Percentiles rank a stretch among this genome's conserved stretches.
phyloP scores from a whole-genome alignment of 306 rosid genomes.

The Ochetophila trinervis region DNA sequence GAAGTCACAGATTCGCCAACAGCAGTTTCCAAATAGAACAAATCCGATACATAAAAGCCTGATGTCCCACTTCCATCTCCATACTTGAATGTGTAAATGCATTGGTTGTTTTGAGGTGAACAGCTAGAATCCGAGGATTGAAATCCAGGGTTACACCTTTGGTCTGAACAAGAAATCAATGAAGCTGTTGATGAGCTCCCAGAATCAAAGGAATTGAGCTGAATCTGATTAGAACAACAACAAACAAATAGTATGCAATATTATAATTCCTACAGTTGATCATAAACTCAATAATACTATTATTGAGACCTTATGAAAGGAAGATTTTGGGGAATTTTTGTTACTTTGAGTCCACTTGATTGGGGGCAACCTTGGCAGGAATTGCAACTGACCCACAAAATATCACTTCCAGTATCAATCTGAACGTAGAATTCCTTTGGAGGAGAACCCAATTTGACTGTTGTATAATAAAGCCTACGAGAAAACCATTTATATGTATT shows the following conservation, averaged over 20 bases:
- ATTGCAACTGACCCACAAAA: slow-evolving; percentile 65
- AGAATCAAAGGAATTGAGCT: slow-evolving; percentile 55
- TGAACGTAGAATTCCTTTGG: slow-evolving; percentile 63
- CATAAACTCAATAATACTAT: slow-evolving; percentile 13
- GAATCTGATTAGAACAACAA: slow-evolving; percentile 43
- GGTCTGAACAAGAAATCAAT: slow-evolving; percentile 58
- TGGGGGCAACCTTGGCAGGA: slow-evolving; percentile 73
- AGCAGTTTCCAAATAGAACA: slow-evolving; percentile 52
- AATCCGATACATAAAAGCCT: slow-evolving; percentile 67
- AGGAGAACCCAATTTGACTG: slow-evolving; percentile 68
- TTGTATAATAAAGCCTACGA: slow-evolving; percentile 59
- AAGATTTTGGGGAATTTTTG: slow-evolving; percentile 2
- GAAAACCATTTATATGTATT: no score
- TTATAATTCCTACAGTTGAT: slow-evolving; percentile 1
- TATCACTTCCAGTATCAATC: slow-evolving; percentile 83
- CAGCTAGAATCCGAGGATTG: slow-evolving; percentile 64
- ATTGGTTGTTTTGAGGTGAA: slow-evolving; percentile 54
- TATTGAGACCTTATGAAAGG: neutral
- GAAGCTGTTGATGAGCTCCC: slow-evolving; percentile 64
- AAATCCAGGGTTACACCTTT: slow-evolving; percentile 51
- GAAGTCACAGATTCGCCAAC: slow-evolving; percentile 40
- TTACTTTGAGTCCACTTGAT: slow-evolving; percentile 64
- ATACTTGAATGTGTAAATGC: slow-evolving; percentile 62
- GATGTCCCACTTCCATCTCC: slow-evolving; percentile 89
- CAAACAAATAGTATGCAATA: neutral